Percentiles rank a stretch among this genome's conserved stretches.
phyloP scores from a whole-genome alignment of 2,329 filamentous ascomycete species.

The Ascosphaera acerosa region DNA sequence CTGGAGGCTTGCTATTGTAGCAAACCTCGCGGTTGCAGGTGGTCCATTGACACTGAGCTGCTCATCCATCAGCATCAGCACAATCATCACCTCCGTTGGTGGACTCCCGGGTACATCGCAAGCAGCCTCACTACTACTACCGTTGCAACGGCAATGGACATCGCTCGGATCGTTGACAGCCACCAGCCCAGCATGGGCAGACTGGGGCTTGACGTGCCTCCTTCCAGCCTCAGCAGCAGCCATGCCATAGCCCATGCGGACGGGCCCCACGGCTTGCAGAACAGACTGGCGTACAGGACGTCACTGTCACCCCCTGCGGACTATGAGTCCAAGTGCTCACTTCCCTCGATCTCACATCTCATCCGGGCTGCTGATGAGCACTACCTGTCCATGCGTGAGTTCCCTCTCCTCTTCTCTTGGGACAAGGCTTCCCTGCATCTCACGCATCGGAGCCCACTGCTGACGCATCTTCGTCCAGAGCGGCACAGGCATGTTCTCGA shows the following conservation, averaged over 20 bases:
- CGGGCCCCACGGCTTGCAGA: neutral
- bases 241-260: slow-evolving; percentile 1
- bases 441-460: neutral
- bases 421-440: neutral
- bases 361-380: slow-evolving; percentile 57
- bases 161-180: neutral
- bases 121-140: neutral
- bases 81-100: neutral
- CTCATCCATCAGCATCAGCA: neutral
- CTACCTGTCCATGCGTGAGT: slow-evolving; percentile 19
- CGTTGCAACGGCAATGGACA: neutral
- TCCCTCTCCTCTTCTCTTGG: slow-evolving; percentile 1
- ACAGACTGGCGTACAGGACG: slow-evolving; percentile 6
- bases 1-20: no score
- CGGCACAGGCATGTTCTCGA: slow-evolving; percentile 3
- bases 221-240: neutral
- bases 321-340: slow-evolving; percentile 41
- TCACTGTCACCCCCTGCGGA: slow-evolving; percentile 19
- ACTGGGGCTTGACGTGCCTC: neutral
- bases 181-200: neutral
- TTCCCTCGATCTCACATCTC: slow-evolving; percentile 83
- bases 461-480: slow-evolving; percentile 2
- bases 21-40: no score
- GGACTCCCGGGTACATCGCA: neutral
- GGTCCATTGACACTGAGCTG: no score